Conservation (phyloP, 768 basidiomycete genomes). For the Termitomyces sp. region DNA sequence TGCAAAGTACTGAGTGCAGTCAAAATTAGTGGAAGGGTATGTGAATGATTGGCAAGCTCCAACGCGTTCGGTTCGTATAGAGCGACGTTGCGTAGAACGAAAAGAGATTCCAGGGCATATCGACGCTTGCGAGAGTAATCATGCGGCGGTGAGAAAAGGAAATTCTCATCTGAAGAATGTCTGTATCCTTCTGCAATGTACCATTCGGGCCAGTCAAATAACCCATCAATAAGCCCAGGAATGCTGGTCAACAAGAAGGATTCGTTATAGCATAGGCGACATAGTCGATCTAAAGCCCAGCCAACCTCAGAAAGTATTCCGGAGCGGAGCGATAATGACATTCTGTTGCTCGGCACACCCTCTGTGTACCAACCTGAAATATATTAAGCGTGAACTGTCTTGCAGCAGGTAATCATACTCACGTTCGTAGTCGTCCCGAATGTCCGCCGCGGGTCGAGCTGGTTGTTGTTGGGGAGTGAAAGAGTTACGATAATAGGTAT, state of each 20-base stretch:
- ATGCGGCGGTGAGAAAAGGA: slow-evolving; percentile 56
- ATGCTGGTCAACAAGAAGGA: slow-evolving; percentile 68
- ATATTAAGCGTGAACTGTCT: slow-evolving; percentile 13
- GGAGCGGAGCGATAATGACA: slow-evolving; percentile 87
- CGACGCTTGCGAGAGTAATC: slow-evolving; percentile 53
- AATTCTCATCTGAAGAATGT: slow-evolving; percentile 33
- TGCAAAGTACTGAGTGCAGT: slow-evolving; percentile 62
- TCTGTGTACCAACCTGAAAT: slow-evolving; percentile 83
- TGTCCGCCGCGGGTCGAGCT: slow-evolving; percentile 34
- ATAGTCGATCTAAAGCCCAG: slow-evolving; percentile 88
- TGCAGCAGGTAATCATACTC: slow-evolving; percentile 19
- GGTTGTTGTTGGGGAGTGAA: slow-evolving; percentile 25
- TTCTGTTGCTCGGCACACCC: slow-evolving; percentile 72
- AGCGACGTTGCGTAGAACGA: slow-evolving; percentile 85
- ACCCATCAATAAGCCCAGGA: slow-evolving; percentile 76
- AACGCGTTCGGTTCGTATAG: slow-evolving; percentile 63
- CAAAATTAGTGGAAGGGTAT: slow-evolving; percentile 64
- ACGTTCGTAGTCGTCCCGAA: slow-evolving; percentile 81
- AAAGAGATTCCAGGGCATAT: slow-evolving; percentile 82
- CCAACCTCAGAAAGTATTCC: slow-evolving; percentile 78
- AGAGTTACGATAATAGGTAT: slow-evolving; percentile 26
- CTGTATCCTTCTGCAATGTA: slow-evolving; percentile 65
- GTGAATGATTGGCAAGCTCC: slow-evolving; percentile 55
- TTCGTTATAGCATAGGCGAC: slow-evolving; percentile 77
- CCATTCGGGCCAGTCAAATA: slow-evolving; percentile 89